These are phyloP conservation scores for Mycena metata DNA, from an alignment of 768 basidiomycete species.

Conservation along the genomic window DNA sequence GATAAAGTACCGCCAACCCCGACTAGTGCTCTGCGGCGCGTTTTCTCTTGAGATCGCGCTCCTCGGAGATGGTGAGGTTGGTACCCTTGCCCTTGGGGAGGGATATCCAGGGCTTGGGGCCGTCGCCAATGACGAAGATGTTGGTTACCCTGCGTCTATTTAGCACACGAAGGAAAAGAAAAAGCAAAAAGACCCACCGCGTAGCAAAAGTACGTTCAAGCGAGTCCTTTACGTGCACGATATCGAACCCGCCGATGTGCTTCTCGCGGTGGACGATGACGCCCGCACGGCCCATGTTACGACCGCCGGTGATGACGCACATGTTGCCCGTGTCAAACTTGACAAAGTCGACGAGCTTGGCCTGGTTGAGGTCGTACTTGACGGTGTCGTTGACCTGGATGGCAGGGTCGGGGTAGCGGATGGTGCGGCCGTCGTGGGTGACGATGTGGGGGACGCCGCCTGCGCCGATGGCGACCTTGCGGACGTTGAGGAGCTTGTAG, in stretches of 20 bases:
- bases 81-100: constrained; percentile 98
- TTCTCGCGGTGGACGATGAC: constrained; percentile 97
- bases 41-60: constrained; percentile 93
- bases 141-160: constrained; percentile 82
- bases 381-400: constrained; percentile 98
- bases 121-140: constrained; percentile 98
- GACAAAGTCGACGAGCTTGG: constrained; percentile 93
- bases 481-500: constrained; percentile 97
- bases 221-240: constrained; percentile 97
- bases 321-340: constrained; percentile 98
- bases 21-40: constrained; percentile 67
- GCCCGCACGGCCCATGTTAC: constrained; percentile 99
- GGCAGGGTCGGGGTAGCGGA: constrained; percentile 97
- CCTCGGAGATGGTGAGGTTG: constrained; percentile 97
- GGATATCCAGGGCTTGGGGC: constrained; percentile 95
- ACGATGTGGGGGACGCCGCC: constrained; percentile 97
- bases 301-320: constrained; percentile 97
- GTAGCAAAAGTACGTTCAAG: constrained; percentile 97
- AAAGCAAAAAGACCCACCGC: constrained; percentile 74
- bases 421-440: constrained; percentile 99
- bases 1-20: constrained; percentile 8
- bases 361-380: constrained; percentile 95
- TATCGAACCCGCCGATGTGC: constrained; percentile 98
- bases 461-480: constrained; percentile 89
- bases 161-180: neutral